Evolutionary conservation across 768 basidiomycete genomes (phyloP), one percentile per base, ranked within the genome.

Genomic region (Leccinum disarticulatum): DNA sequence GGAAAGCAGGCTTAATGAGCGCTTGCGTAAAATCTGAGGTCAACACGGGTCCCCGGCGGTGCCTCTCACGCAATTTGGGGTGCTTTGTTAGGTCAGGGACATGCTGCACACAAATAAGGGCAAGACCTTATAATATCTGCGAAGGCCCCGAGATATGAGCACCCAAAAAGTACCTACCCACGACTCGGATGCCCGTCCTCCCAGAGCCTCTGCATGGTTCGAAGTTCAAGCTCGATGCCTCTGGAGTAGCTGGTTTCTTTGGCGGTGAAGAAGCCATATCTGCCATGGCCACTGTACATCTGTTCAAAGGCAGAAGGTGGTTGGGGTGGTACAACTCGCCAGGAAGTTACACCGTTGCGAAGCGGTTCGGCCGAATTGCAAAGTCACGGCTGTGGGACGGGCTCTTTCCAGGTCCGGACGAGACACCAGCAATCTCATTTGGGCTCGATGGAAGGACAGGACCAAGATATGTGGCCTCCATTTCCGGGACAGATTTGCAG

Each of bases 311-410:
- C 1, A 65, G 74, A 63, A 67, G 33, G 53, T 77, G 70, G 72
- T 38, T 76, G 3, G 75, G 76, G 7, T 76, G 70, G 71, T 74
- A 77, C 54, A 77, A 76, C 48, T 73, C 74, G 7, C 75, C 76
- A 0, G 75, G 75, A 13, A 73, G 75, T 55, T 75, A 74, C 27
- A 67, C 62, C 1, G 55, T 77, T 22, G 75, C 74, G 3, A 76
- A 70, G 54, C 64, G 54, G 15, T 76, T 72, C 22, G 73, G 72
- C 13, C 66, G 67, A 28, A 31, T 76, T 10, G 73, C 75, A 7
- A 58, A 57, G 14, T 62, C 68, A 5, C 65, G 65, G 19, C 22
- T 74, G 49, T 74, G 73, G 73, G 67, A 70, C 54, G 74, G 71
- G 9, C 58, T 75, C 1, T 76, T 70, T 51, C 74, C 73, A 7